Evolutionary conservation across 2,329 filamentous ascomycete species (phyloP), one percentile per base, ranked within the genome.

Genomic region (Rosellinia necatrix): DNA sequence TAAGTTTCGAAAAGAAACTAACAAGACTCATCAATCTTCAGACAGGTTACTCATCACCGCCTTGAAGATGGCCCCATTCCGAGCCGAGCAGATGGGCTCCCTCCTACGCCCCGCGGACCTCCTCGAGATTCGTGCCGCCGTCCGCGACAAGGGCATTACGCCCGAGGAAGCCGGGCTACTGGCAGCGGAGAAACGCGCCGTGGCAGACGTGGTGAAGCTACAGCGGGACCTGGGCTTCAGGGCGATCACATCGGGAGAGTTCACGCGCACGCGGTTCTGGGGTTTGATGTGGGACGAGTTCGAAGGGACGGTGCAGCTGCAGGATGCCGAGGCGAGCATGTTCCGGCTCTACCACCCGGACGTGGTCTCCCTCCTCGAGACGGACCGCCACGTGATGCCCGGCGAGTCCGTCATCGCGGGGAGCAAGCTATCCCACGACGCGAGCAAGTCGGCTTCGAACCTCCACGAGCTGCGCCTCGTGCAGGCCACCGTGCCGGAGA

Each of bases 81-180:
- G 88, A 66, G 89, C 89, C 46, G 89, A 91, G 78, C 88, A 91
- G 66, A 78, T 90, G 65, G 89, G 88, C 64, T 90, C 87, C 12
- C 78, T 91, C 27, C 81, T 91, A 38, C 85, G 89, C n/a, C 88
- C 88, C 6, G 75, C 86, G 57, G 75, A 81, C 53, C 78, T 90
- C 52, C 76, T 88, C 30, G 76, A 84, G 48, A 82, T 81, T 58
- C 85, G 88, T 63, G 80, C 83, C 58, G 68, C 70, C 47, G 81
- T 85, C 57, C 84, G 86, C 61, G 81, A 83, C 51, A 82, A 83
- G 55, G 75, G 81, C 62, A 70, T 80, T 37, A 74, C 77, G 6
- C 68, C 77, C 46, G 75, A 81, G n/a, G 80, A 86, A 58, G 78
- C 76, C 24, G 76, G 75, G 2, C 79, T 92, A 8, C 75, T 75